Percentiles rank a stretch among this genome's conserved stretches.
Evolutionary conservation across 345 rosid genomes (phyloP).

Genomic region (Acer yangbiense): DNA sequence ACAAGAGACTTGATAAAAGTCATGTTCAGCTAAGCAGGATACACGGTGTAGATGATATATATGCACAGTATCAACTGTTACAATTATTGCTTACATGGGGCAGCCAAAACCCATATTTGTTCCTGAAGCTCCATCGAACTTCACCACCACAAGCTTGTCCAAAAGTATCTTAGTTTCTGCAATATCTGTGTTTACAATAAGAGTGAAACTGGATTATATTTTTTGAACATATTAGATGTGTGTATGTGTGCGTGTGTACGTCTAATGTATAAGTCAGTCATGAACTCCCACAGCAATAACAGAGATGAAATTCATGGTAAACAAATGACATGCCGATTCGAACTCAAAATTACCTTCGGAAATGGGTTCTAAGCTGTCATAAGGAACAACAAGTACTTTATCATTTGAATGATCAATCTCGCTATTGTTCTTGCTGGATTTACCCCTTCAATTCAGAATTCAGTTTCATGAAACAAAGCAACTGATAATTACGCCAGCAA

Average conservation of each 20-base stretch:
- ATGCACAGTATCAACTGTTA: not conserved
- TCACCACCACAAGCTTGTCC: constrained; percentile 62
- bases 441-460: constrained; percentile 44
- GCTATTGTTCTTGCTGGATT: constrained; percentile 17
- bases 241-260: not conserved
- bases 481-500: not conserved
- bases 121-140: constrained; percentile 42
- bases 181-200: constrained; percentile 32
- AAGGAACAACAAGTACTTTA: constrained; percentile 49
- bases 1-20: not conserved
- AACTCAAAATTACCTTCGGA: constrained; percentile 37
- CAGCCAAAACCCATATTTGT: constrained; percentile 46
- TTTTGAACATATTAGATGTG: not conserved
- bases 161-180: constrained; percentile 42
- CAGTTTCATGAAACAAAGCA: constrained; percentile 11
- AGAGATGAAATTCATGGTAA: constrained; percentile 1
- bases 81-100: constrained; percentile 43
- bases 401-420: constrained; percentile 25
- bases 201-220: not conserved
- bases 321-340: not conserved
- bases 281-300: not conserved
- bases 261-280: not conserved
- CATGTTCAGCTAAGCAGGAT: not conserved
- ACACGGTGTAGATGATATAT: not conserved
- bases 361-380: constrained; percentile 35